phyloP scores from a whole-genome alignment of 495 filamentous ascomycete species.

The Patellaria atrata region DNA sequence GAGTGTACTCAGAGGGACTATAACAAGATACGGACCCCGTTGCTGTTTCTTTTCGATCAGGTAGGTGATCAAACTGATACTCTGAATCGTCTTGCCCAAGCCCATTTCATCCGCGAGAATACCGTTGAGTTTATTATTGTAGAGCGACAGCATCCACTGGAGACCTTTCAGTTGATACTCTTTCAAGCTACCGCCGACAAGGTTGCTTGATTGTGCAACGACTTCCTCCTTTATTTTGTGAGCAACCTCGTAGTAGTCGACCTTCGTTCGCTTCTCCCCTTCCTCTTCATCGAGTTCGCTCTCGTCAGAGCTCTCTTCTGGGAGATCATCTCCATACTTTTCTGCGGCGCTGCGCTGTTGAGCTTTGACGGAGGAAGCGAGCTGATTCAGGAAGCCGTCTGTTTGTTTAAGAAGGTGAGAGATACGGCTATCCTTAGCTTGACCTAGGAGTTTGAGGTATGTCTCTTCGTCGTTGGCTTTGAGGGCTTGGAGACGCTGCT shows the following conservation, averaged over 20 bases:
- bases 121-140: conserved; percentile 99
- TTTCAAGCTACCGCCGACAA: conserved; percentile 84
- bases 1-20: conserved; percentile 82
- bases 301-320: conserved; percentile 47
- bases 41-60: conserved; percentile 93
- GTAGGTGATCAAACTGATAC: conserved; percentile 92
- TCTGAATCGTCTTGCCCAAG: conserved; percentile 98
- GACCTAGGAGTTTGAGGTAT: conserved; percentile 88
- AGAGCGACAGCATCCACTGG: conserved; percentile 98
- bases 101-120: conserved; percentile 99
- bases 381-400: conserved; percentile 89
- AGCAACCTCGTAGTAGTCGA: conserved; percentile 96
- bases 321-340: conserved; percentile 40
- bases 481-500: conserved; percentile 96
- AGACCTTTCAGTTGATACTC: conserved; percentile 97
- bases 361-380: conserved; percentile 78
- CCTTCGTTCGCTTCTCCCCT: conserved; percentile 50
- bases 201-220: conserved; percentile 60
- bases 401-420: conserved; percentile 92
- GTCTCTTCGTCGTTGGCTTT: conserved; percentile 99
- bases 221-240: conserved; percentile 91
- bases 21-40: conserved; percentile 86
- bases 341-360: conserved; percentile 75
- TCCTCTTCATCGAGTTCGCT: conserved; percentile 50
- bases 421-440: conserved; percentile 98